phyloP scores from a whole-genome alignment of 208 protist species.

The Naegleria fowleri region DNA sequence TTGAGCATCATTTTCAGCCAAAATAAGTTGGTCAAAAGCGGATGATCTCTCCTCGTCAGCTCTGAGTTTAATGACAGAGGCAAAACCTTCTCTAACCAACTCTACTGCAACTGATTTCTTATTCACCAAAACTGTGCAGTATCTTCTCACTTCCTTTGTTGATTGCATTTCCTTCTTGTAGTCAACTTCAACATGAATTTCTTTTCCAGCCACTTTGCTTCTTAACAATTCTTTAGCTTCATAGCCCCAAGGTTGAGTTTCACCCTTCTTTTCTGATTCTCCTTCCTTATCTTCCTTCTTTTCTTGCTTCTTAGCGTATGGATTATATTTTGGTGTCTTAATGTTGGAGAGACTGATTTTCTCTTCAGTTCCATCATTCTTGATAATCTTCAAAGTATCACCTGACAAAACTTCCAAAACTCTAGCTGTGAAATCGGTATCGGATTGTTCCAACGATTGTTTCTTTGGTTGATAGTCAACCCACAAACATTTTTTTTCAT shows the following conservation, averaged over 20 bases:
- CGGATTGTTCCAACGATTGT: background rate
- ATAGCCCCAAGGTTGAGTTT: background rate
- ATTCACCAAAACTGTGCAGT: background rate
- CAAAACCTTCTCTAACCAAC: background rate
- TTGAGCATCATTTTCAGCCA: background rate
- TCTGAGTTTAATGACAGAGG: background rate
- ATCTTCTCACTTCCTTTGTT: background rate
- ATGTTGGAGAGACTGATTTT: background rate
- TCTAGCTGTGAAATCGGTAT: constrained; percentile 5
- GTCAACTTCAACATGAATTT: constrained; percentile 22
- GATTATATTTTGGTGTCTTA: background rate
- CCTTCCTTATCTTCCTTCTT: background rate
- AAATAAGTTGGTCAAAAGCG: background rate
- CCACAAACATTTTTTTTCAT: constrained; percentile 38
- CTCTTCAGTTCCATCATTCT: constrained; percentile 3
- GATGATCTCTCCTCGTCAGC: background rate
- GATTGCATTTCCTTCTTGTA: background rate
- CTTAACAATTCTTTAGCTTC: constrained; percentile 30
- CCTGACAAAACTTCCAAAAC: constrained; percentile 51
- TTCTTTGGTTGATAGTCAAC: constrained; percentile 37
- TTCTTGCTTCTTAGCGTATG: background rate
- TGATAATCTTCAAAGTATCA: constrained; percentile 49
- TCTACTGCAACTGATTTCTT: constrained; percentile 5
- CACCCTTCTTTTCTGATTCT: background rate
- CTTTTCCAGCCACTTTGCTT: constrained; percentile 27